A percentile compares a stretch with the other conserved stretches of the same genome.
Conservation (phyloP, 1,284 basidiomycete species). For the Malassezia pachydermatis region DNA sequence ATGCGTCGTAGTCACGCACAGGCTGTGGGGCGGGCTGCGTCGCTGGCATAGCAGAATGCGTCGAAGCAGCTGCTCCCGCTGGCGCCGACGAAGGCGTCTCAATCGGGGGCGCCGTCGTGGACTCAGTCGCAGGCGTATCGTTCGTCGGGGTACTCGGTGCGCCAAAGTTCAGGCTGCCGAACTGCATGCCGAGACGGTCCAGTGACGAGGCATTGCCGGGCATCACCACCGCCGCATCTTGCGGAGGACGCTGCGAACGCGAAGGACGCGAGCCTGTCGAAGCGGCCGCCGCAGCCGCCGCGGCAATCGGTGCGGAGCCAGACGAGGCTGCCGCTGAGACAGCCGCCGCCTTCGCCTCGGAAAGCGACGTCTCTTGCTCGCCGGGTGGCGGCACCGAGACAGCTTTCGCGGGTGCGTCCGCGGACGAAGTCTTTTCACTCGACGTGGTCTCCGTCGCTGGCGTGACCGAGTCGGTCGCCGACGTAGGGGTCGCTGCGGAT, state of each 20-base stretch:
- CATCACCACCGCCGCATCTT: slow-evolving; percentile 44
- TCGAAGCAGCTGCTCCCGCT: not conserved
- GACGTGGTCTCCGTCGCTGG: too few species aligned
- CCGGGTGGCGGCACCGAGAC: too few species aligned
- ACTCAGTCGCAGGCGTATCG: not conserved
- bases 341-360: not conserved
- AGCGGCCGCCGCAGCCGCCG: not conserved
- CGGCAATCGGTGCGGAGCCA: not conserved
- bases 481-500: not conserved
- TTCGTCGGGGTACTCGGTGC: slow-evolving; percentile 22
- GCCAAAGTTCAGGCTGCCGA: slow-evolving; percentile 44
- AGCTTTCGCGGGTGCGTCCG: too few species aligned
- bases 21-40: not conserved
- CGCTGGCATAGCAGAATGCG: not conserved
- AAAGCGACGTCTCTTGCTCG: too few species aligned
- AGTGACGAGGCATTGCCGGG: slow-evolving; percentile 36
- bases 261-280: not conserved
- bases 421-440: too few species aligned
- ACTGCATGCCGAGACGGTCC: slow-evolving; percentile 45
- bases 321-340: not conserved
- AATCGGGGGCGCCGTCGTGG: too few species aligned
- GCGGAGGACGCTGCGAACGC: slow-evolving; percentile 30
- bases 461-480: not conserved
- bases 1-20: slow-evolving; percentile 11
- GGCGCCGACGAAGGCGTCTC: not conserved